phyloP scores from a whole-genome alignment of 768 basidiomycete genomes.

The Crassisporium funariophilum region DNA sequence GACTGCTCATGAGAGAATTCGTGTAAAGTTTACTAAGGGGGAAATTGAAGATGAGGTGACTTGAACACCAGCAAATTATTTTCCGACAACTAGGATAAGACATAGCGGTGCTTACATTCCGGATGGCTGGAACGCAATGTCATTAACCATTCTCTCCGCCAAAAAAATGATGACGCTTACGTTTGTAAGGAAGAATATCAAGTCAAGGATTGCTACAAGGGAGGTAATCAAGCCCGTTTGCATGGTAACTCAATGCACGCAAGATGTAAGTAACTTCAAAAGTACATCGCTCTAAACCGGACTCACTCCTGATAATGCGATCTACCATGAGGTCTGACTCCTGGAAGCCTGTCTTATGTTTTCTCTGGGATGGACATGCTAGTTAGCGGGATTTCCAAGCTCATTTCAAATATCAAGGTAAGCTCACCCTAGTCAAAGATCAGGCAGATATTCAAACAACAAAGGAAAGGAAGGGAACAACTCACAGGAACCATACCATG shows the following conservation, averaged over 20 bases:
- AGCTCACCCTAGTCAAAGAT: constrained; percentile 6
- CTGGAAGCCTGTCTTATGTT: constrained; percentile 44
- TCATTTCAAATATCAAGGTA: background rate
- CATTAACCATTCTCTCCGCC: background rate
- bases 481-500: constrained; percentile 46
- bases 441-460: background rate
- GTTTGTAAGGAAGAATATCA: constrained; percentile 33
- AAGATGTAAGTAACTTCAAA: background rate
- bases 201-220: constrained; percentile 33
- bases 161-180: constrained; percentile 14
- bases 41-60: constrained; percentile 13
- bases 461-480: background rate
- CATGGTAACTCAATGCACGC: constrained; percentile 32
- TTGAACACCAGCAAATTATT: background rate
- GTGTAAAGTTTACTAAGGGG: constrained; percentile 13
- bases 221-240: constrained; percentile 40
- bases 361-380: constrained; percentile 26
- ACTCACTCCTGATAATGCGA: constrained; percentile 41
- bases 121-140: constrained; percentile 2
- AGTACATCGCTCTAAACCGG: background rate
- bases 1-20: constrained; percentile 12
- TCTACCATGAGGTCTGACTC: constrained; percentile 44
- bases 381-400: background rate
- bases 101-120: constrained; percentile 10
- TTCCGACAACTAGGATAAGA: background rate